phyloP scores from a whole-genome alignment of 23 red algal genomes.

The Gracilaria gracilis region DNA sequence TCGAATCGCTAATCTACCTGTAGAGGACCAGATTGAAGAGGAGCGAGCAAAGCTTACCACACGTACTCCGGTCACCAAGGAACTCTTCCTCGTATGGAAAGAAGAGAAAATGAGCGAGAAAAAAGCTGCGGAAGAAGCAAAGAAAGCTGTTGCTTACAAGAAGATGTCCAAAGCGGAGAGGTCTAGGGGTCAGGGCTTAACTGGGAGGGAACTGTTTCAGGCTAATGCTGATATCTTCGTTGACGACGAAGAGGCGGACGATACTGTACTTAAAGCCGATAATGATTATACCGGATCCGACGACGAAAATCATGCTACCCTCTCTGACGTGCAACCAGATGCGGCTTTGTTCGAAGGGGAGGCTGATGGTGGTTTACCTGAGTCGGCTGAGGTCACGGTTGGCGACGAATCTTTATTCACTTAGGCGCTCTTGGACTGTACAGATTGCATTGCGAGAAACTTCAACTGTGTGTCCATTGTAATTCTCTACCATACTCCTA shows the following conservation, averaged over 20 bases:
- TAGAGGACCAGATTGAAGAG: constrained; percentile 98
- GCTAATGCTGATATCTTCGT: constrained; percentile 89
- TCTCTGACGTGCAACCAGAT: constrained; percentile 25
- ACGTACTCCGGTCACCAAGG: constrained; percentile 87
- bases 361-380: constrained; percentile 10
- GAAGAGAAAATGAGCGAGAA: constrained; percentile 73
- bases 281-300: constrained; percentile 28
- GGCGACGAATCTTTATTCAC: constrained; percentile 75
- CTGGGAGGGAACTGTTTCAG: constrained; percentile 89
- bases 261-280: constrained; percentile 61
- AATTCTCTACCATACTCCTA: neutral
- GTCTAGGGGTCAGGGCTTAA: constrained; percentile 73
- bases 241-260: constrained; percentile 92
- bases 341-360: constrained; percentile 64
- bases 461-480: neutral
- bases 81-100: constrained; percentile 87
- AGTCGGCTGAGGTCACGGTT: constrained; percentile 27
- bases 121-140: constrained; percentile 47
- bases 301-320: constrained; percentile 36
- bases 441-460: neutral
- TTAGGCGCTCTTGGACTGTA: constrained; percentile 8
- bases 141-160: constrained; percentile 45
- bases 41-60: constrained; percentile 86
- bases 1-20: constrained; percentile 82
- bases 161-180: constrained; percentile 70